phyloP scores from a whole-genome alignment of 78 protist species.

The Guillardia theta region DNA sequence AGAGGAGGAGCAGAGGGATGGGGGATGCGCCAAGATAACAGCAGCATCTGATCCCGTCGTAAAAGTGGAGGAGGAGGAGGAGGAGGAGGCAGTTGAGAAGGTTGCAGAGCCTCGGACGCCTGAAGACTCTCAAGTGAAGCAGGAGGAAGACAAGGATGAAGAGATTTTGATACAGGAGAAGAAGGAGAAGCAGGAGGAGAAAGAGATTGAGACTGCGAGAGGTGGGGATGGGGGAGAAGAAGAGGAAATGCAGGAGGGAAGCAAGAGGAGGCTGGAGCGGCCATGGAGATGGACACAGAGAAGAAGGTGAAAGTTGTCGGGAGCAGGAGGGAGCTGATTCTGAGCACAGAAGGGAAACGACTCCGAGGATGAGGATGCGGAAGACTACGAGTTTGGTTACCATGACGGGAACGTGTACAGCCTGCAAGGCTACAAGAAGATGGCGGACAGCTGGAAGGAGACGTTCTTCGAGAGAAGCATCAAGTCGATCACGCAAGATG shows the following conservation, averaged over 20 bases:
- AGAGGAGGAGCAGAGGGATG: too few relatives aligned
- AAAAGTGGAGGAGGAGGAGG: too few relatives aligned
- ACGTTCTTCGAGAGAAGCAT: not conserved
- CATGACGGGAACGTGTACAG: conserved; percentile 11
- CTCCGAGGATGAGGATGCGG: not conserved
- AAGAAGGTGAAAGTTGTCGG: not conserved
- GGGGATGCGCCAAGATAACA: too few relatives aligned
- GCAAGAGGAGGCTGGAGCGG: not conserved
- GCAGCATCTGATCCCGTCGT: too few relatives aligned
- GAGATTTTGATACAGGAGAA: not conserved
- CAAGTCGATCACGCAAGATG: not conserved
- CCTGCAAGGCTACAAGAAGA: not conserved
- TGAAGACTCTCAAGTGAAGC: too few relatives aligned
- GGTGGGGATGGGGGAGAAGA: not conserved
- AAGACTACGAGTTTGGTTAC: conserved; percentile 12
- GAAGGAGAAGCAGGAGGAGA: not conserved
- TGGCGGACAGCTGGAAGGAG: conserved; percentile 3
- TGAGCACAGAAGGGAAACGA: not conserved
- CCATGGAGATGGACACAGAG: too few relatives aligned
- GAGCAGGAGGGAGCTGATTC: not conserved
- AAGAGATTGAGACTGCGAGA: not conserved
- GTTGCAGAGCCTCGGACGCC: too few relatives aligned
- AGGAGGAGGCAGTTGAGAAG: too few relatives aligned
- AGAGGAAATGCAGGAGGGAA: not conserved
- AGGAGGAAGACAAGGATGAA: too few relatives aligned